Percentiles rank a stretch among this genome's conserved stretches.
These are phyloP conservation scores for Centaurea solstitialis DNA, from an alignment of 129 eudicot genomes.

Conservation along the genomic window DNA sequence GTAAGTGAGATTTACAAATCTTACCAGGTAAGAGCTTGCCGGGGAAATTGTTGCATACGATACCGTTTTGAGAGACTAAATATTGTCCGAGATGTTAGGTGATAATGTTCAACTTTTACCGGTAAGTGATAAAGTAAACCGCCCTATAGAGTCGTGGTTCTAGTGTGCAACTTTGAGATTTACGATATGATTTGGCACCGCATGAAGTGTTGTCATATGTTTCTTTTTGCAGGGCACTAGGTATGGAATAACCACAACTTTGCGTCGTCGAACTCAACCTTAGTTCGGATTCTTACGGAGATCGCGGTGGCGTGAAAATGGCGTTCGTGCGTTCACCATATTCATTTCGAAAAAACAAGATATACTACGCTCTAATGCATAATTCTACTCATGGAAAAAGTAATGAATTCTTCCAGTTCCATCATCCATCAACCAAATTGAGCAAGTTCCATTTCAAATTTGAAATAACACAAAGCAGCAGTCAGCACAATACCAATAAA, in stretches of 20 bases:
- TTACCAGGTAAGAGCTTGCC: too few species aligned
- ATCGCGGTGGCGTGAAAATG: background rate
- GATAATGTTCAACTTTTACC: too few species aligned
- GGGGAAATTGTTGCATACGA: too few species aligned
- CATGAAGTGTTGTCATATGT: background rate
- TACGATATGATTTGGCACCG: background rate
- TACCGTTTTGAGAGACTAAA: too few species aligned
- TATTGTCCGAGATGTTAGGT: too few species aligned
- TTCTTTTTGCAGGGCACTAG: background rate
- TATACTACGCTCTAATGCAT: too few species aligned
- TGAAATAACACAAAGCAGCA: too few species aligned
- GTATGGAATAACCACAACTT: background rate
- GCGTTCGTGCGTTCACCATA: background rate
- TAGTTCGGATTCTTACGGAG: background rate
- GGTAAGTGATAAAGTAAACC: too few species aligned
- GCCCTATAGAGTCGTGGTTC: too few species aligned
- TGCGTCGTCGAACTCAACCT: background rate
- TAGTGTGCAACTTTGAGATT: background rate
- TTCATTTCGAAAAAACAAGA: background rate
- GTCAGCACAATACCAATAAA: background rate
- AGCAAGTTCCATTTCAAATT: background rate
- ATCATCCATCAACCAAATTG: slow-evolving; percentile 5
- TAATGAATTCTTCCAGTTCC: slow-evolving; percentile 8
- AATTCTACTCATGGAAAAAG: background rate
- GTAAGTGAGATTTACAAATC: too few species aligned